Evolutionary conservation across 2,329 filamentous ascomycete species (phyloP).

Genomic region (Huntiella moniliformis): DNA sequence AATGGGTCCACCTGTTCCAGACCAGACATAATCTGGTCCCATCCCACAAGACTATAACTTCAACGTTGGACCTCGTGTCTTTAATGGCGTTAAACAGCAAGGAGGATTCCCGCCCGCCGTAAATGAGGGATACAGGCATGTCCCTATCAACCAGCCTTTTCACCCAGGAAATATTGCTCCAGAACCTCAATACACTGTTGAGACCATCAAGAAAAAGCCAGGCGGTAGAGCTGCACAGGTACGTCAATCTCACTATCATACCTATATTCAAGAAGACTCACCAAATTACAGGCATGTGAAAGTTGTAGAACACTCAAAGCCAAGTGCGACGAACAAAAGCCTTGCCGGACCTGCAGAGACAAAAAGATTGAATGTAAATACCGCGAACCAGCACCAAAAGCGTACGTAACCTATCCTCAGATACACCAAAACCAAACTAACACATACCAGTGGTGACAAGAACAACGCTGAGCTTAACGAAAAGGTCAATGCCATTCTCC

Average conservation of each 20-base stretch:
- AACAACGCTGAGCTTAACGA: too few relatives aligned
- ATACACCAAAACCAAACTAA: too few relatives aligned
- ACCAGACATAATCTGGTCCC: too few relatives aligned
- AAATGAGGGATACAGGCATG: too few relatives aligned
- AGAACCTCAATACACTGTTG: neutral
- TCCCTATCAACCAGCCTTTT: neutral
- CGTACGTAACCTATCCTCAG: constrained; percentile 34
- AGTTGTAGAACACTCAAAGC: constrained; percentile 74
- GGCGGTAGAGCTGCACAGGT: constrained; percentile 48
- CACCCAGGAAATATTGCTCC: constrained; percentile 4
- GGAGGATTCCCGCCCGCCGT: too few relatives aligned
- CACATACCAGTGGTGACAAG: too few relatives aligned
- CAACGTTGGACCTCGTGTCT: too few relatives aligned
- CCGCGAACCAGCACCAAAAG: constrained; percentile 75
- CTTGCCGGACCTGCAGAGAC: constrained; percentile 73
- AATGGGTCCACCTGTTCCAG: too few relatives aligned
- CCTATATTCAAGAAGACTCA: constrained; percentile 16
- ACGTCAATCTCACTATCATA: constrained; percentile 12
- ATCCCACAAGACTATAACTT: too few relatives aligned
- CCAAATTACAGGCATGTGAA: constrained; percentile 59
- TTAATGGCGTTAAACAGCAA: too few relatives aligned
- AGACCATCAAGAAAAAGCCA: constrained; percentile 30
- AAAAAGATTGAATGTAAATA: constrained; percentile 73
- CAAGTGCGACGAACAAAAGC: constrained; percentile 76
- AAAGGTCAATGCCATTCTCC: too few relatives aligned